Conservation (phyloP, 2,329 filamentous ascomycete species). For the Acarospora socialis region DNA sequence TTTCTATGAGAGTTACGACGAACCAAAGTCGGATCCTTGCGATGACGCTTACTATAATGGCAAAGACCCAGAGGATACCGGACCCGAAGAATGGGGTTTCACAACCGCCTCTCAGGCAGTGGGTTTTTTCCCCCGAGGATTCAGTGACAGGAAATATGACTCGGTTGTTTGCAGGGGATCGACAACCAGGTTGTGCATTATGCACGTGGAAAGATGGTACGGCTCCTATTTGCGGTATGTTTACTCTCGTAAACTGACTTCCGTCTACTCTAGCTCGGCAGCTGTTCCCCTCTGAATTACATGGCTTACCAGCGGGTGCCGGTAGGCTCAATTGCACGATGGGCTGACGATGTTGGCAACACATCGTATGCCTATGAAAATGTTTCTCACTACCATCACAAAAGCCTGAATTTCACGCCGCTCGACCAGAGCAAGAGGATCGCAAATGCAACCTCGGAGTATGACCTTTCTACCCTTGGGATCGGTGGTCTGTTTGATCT, state of each 20-base stretch:
- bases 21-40: conserved; percentile 11
- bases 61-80: conserved; percentile 17
- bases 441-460: conserved; percentile 18
- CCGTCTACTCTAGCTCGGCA: conserved; percentile 8
- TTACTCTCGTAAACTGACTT: background rate
- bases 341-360: conserved; percentile 22
- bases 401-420: conserved; percentile 18
- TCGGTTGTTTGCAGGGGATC: no score
- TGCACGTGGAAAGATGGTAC: conserved; percentile 20
- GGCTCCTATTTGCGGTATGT: conserved; percentile 15
- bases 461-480: conserved; percentile 20
- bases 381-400: conserved; percentile 19
- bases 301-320: conserved; percentile 24
- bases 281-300: conserved; percentile 20
- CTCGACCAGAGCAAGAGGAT: conserved; percentile 14
- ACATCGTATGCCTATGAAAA: conserved; percentile 21
- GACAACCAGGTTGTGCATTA: no score
- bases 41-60: conserved; percentile 19
- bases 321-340: conserved; percentile 18
- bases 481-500: conserved; percentile 13
- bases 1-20: conserved; percentile 19
- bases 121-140: no score
- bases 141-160: no score
- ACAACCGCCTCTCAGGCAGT: conserved; percentile 16
- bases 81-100: conserved; percentile 21